phyloP scores from a whole-genome alignment of 2,329 filamentous ascomycete species.

The Alternaria alternata region DNA sequence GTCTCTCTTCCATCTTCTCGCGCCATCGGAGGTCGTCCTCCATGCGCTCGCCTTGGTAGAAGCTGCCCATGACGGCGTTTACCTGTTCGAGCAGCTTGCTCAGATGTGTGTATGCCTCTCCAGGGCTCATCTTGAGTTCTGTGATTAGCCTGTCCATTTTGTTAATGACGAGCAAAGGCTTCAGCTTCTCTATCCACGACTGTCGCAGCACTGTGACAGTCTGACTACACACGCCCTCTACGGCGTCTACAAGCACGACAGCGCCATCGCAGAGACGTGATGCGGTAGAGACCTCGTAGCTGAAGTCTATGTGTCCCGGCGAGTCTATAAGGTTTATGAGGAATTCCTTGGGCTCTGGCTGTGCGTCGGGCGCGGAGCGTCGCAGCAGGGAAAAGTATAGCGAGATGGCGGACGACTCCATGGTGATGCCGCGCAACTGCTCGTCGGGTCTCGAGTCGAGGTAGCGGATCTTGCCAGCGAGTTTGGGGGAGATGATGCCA shows the following conservation, averaged over 20 bases:
- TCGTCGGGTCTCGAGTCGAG: conserved; percentile 96
- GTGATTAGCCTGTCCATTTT: conserved; percentile 96
- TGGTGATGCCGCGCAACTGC: conserved; percentile 96
- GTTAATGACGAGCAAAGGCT: conserved; percentile 94
- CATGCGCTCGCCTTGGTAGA: conserved; percentile 98
- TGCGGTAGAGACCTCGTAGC: conserved; percentile 95
- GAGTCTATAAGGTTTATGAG: conserved; percentile 98
- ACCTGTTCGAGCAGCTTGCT: conserved; percentile 92
- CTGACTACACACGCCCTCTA: conserved; percentile 98
- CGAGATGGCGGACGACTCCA: conserved; percentile 98
- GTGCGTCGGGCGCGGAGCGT: conserved; percentile 71
- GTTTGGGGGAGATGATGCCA: conserved; percentile 97
- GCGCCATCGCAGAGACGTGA: conserved; percentile 94
- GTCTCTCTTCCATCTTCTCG: conserved; percentile 86
- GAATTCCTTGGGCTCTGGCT: conserved; percentile 82
- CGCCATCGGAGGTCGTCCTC: conserved; percentile 97
- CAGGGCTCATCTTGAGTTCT: conserved; percentile 91
- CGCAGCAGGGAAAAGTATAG: conserved; percentile 93
- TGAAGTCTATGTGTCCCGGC: conserved; percentile 97
- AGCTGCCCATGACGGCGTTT: conserved; percentile 95
- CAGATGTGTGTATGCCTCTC: conserved; percentile 87
- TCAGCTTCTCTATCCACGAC: conserved; percentile 94
- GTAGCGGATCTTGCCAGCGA: conserved; percentile 97
- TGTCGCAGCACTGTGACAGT: conserved; percentile 96
- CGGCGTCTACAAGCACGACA: conserved; percentile 91